Evolutionary conservation across 495 filamentous ascomycete species (phyloP), one percentile per base, ranked within the genome.

Genomic region (Tuber umbilicatum): DNA sequence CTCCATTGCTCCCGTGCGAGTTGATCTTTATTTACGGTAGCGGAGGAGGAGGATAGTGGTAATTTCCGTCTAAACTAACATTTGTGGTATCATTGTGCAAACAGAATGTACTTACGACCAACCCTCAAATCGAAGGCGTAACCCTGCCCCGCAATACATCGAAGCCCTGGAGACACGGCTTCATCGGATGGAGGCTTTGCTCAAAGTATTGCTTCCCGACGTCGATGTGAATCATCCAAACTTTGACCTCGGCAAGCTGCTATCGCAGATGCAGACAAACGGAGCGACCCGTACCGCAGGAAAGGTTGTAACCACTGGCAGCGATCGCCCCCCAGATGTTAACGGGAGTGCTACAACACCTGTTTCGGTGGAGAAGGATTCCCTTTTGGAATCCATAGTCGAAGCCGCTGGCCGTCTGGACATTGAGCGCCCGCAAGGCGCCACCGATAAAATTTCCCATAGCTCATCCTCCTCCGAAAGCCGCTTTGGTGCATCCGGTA

Each of bases 91-190:
- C 70, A 47, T 19, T 64, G 27, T 35, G 55, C 27, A 31, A 31
- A 64, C 81, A 99, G 95, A 98, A 74, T 99, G 95, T 83, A 97
- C 95, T 6, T 98, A 97, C 84, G 96, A 99, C 79, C 96, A 99
- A 80, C 95, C 95, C 23, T 98, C 95, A 43, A 97, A 97, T 82
- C 89, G 95, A 71, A 88, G 94, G 79, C 91, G 95, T 80, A 99
- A 97, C 81, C 94, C 95, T 45, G 91, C 93, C 42, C 95, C 95
- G 50, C 93, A 97, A 82, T 97, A 97, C 83, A 91, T 97, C 79
- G 95, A 99, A 84, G 92, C 92, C 0, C 85, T 99, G 41, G 96
- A 98, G 83, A 88, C 86, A 64, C 90, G 92, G 71, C 86, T 97
- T 42, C 92, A 94, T 74, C 91, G 92, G 73, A 93, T 93, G 60